These are phyloP conservation scores for Wickerhamia fluorescens DNA, from an alignment of 805 yeast species.

Conservation along the genomic window DNA sequence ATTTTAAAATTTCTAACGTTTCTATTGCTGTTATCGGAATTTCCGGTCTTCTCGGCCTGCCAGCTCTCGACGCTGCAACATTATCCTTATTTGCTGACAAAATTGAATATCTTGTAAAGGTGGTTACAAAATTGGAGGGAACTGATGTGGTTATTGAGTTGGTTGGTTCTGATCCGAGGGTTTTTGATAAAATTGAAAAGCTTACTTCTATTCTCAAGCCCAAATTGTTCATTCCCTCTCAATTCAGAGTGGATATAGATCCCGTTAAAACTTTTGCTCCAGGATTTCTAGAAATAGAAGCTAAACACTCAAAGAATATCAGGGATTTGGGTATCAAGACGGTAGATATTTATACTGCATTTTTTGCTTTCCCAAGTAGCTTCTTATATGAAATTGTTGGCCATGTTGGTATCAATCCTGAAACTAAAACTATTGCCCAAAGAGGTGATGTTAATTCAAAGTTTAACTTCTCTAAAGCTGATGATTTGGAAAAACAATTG, in stretches of 20 bases:
- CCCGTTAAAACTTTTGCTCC: slow-evolving; percentile 23
- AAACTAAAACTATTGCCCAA: slow-evolving; percentile 24
- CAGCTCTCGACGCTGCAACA: slow-evolving; percentile 39
- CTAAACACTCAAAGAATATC: slow-evolving; percentile 28
- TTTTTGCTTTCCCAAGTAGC: slow-evolving; percentile 30
- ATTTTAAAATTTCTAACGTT: slow-evolving; percentile 14
- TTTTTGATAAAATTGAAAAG: slow-evolving; percentile 28
- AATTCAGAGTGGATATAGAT: slow-evolving; percentile 45
- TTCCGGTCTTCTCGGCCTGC: slow-evolving; percentile 46
- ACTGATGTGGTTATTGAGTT: slow-evolving; percentile 47
- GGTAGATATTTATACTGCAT: slow-evolving; percentile 34
- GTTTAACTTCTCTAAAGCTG: slow-evolving; percentile 28
- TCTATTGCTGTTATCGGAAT: slow-evolving; percentile 48
- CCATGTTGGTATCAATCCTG: slow-evolving; percentile 30
- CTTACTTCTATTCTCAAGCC: slow-evolving; percentile 36
- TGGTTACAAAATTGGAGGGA: slow-evolving; percentile 43
- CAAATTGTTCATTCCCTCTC: slow-evolving; percentile 52
- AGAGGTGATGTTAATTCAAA: slow-evolving; percentile 34
- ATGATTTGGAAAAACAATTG: slow-evolving; percentile 13
- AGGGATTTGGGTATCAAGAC: slow-evolving; percentile 42
- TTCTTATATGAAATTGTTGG: slow-evolving; percentile 28
- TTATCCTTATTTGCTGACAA: slow-evolving; percentile 35
- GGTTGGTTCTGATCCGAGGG: slow-evolving; percentile 21
- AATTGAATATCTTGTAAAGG: slow-evolving; percentile 42
- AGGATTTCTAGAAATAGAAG: slow-evolving; percentile 26